These are phyloP conservation scores for Rosa multiflora DNA, from an alignment of 306 rosid species.

Conservation along the genomic window DNA sequence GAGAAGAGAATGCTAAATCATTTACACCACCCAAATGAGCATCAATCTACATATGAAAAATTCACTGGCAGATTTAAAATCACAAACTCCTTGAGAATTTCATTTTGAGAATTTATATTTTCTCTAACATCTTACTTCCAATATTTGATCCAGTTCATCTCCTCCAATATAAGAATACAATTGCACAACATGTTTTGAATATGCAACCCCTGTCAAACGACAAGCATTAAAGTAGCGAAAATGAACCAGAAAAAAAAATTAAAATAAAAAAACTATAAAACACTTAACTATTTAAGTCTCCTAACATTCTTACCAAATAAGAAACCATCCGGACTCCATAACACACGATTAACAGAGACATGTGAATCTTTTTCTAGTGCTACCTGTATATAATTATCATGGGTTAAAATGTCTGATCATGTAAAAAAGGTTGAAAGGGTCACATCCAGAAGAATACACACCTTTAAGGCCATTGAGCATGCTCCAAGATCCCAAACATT, in stretches of 20 bases:
- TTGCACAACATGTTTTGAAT: conserved; percentile 84
- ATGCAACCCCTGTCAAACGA: conserved; percentile 61
- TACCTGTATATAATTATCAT: conserved; percentile 43
- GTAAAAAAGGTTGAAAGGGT: conserved; percentile 3
- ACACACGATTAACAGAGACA: conserved; percentile 75
- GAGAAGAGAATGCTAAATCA: conserved; percentile 79
- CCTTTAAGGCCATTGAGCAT: conserved; percentile 73
- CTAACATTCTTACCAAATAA: conserved; percentile 60
- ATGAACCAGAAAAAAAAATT: background rate
- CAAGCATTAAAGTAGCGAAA: background rate
- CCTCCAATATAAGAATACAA: conserved; percentile 60
- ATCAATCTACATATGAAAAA: conserved; percentile 50
- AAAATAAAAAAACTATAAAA: background rate
- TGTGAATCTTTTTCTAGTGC: conserved; percentile 68
- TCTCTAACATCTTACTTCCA: conserved; percentile 46
- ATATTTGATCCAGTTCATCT: conserved; percentile 48
- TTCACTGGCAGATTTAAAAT: conserved; percentile 11
- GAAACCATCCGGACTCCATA: conserved; percentile 83
- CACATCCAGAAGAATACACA: conserved; percentile 19
- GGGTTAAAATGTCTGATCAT: conserved; percentile 6
- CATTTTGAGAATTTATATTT: background rate
- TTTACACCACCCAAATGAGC: conserved; percentile 78
- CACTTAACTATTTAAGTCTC: background rate
- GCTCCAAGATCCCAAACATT: conserved; percentile 77
- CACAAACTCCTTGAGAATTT: background rate